Evolutionary conservation across 2,329 filamentous ascomycete genomes (phyloP), one percentile per base, ranked within the genome.

Genomic region (Verticillium nubilum): DNA sequence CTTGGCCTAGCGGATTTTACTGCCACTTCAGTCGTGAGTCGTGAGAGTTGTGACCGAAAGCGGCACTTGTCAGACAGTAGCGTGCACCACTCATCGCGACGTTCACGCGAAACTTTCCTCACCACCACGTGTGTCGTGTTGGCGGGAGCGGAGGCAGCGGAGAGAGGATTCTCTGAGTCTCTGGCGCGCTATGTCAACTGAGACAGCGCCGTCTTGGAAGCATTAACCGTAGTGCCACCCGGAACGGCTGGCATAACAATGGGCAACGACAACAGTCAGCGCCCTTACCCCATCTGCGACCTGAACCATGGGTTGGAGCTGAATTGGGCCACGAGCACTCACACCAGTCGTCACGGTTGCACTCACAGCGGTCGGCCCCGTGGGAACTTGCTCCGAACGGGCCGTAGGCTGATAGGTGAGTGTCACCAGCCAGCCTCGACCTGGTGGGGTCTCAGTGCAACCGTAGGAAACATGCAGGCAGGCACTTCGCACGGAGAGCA

Each of bases 351-450:
- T 23, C 42, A 47, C n/a, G 17, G n/a, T 47, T 19, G 42, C 42
- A 19, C 42, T 25, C n/a, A 19, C n/a, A 10, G 42, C 42, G 10
- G n/a, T 47, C 25, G 52, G 27, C n/a, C 26, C 52, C 53, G 69
- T 73, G 72, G 75, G 70, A 76, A 74, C 68, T 66, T 72, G 69
- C 73, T 70, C 77, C 76, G 76, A 79, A 76, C 65, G 71, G 75
- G 72, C 76, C 76, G 76, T 72, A 78, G 74, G 75, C 76, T 77
- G 75, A 77, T 77, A 69, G 74, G 55, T 27, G 37, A 31, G 57
- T 62, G 50, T 50, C 25, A 29, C 59, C 13, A 19, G 54, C 52
- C 57, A 50, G 59, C 31, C 13, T 12, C 13, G 17, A 19, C 56
- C 33, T 31, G 29, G 61, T 59, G 54, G 59, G 37, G 59, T 58